These are phyloP conservation scores for Millerozyma acaciae DNA, from an alignment of 805 yeast genomes.

Conservation along the genomic window DNA sequence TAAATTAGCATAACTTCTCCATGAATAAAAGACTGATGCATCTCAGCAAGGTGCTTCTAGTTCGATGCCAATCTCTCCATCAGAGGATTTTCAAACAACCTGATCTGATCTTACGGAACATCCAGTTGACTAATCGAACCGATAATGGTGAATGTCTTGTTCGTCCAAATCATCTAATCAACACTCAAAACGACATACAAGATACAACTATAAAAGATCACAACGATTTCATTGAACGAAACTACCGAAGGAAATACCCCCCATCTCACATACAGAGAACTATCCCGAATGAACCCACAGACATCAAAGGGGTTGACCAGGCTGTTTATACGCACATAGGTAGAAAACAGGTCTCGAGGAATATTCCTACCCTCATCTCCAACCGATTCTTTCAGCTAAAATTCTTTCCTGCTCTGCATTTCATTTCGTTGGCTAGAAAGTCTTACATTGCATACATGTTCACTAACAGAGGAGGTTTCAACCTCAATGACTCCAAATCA, in stretches of 20 bases:
- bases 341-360: conserved; percentile 6
- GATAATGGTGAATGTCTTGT: too few species aligned
- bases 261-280: conserved; percentile 8
- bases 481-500: conserved; percentile 23
- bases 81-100: too few species aligned
- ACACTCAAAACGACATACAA: too few species aligned
- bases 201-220: too few species aligned
- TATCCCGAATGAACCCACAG: conserved; percentile 27
- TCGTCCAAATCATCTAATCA: too few species aligned
- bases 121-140: too few species aligned
- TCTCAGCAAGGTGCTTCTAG: too few species aligned
- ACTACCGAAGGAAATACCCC: conserved; percentile 1
- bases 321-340: conserved; percentile 14
- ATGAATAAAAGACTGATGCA: too few species aligned
- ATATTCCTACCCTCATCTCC: conserved; percentile 14
- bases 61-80: too few species aligned
- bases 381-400: conserved; percentile 21
- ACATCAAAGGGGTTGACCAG: conserved; percentile 33
- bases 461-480: conserved; percentile 24
- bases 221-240: conserved; percentile 4
- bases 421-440: conserved; percentile 26
- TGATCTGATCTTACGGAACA: too few species aligned
- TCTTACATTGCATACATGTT: conserved; percentile 36
- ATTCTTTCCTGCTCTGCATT: conserved; percentile 29
- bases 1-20: too few species aligned